Evolutionary conservation across 371 early-diverging fungal species (phyloP).

Genomic region (Zychaea mexicana): DNA sequence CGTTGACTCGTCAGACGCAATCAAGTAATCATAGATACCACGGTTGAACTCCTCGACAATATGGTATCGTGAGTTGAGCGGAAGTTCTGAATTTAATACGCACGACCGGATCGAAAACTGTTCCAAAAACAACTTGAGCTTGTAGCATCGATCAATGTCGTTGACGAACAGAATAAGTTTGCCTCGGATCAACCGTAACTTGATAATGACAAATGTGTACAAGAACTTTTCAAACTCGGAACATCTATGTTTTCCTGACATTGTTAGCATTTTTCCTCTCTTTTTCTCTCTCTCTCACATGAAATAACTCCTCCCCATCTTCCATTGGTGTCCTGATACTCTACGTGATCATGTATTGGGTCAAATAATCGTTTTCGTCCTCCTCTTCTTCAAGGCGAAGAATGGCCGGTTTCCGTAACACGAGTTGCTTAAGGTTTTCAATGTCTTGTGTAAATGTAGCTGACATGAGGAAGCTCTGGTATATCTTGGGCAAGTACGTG

Average conservation of each 20-base stretch:
- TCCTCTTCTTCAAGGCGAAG: constrained; percentile 83
- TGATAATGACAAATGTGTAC: constrained; percentile 87
- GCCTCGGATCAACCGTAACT: constrained; percentile 85
- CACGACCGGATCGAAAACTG: constrained; percentile 92
- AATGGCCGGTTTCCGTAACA: constrained; percentile 83
- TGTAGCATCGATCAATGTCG: constrained; percentile 90
- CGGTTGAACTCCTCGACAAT: constrained; percentile 97
- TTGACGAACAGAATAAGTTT: constrained; percentile 95
- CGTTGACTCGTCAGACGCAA: constrained; percentile 92
- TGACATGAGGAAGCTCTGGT: constrained; percentile 89
- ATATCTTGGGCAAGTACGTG: constrained; percentile 76
- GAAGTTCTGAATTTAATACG: constrained; percentile 93
- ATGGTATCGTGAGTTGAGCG: constrained; percentile 86
- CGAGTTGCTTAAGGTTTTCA: constrained; percentile 78
- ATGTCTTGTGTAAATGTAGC: constrained; percentile 89
- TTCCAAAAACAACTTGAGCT: constrained; percentile 92
- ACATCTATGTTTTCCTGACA: constrained; percentile 52
- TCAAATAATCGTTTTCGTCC: constrained; percentile 62
- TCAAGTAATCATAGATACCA: constrained; percentile 94
- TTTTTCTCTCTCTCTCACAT: constrained; percentile 1
- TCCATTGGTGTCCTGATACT: no score
- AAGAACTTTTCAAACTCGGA: constrained; percentile 88
- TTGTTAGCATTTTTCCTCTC: background rate
- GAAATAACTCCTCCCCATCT: no score
- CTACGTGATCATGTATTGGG: constrained; percentile 78